Conservation (phyloP, 306 rosid species). For the Cucurbita moschata region DNA sequence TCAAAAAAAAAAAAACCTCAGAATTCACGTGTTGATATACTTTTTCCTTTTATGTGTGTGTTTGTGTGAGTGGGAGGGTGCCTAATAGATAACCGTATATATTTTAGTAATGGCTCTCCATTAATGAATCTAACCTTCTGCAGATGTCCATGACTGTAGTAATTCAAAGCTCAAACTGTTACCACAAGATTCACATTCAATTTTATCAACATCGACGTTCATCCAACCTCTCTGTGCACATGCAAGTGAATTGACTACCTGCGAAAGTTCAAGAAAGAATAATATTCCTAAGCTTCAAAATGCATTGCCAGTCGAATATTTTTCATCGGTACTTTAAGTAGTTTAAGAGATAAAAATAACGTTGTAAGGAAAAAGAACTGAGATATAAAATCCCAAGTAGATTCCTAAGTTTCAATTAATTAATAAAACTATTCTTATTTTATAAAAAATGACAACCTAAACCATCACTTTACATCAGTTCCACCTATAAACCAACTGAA, state of each 20-base stretch:
- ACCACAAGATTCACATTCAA: slow-evolving; percentile 80
- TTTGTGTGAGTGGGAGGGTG: not conserved
- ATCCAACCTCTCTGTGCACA: slow-evolving; percentile 97
- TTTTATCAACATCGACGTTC: slow-evolving; percentile 64
- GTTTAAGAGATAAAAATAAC: not conserved
- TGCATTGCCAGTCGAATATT: not conserved
- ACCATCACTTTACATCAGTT: not conserved
- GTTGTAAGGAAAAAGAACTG: slow-evolving; percentile 7
- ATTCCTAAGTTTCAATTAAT: not conserved
- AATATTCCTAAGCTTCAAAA: not conserved
- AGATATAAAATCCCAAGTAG: not conserved
- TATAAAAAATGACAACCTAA: not conserved
- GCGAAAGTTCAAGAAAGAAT: slow-evolving; percentile 19
- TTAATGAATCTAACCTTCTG: slow-evolving; percentile 51
- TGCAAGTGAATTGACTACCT: slow-evolving; percentile 59
- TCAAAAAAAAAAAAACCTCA: not conserved
- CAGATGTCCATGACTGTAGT: slow-evolving; percentile 48
- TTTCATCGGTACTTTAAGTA: not conserved
- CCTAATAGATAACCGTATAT: not conserved
- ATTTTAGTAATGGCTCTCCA: not conserved
- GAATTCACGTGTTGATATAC: not conserved
- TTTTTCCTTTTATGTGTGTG: not conserved
- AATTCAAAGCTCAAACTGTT: slow-evolving; percentile 39
- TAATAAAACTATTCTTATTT: not conserved
- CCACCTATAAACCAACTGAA: not conserved